Base-by-base conservation (phyloP, 768 basidiomycete genomes). In the Cantharellus cinnabarinus region DNA sequence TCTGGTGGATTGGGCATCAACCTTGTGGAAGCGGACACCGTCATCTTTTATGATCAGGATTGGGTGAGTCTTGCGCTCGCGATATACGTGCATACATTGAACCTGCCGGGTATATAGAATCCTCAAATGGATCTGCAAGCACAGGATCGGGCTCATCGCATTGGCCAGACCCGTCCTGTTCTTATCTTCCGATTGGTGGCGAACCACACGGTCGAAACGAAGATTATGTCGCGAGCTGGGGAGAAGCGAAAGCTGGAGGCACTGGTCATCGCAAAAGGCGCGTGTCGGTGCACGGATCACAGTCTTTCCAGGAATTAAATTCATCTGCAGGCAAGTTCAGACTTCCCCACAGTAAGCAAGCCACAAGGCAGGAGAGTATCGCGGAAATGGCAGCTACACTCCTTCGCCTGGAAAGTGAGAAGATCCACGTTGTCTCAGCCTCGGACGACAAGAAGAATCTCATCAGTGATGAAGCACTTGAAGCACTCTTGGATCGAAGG, bases 121-220 rank as follows among this genome's bases (percentile, higher is more conserved):
- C 91, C 93, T 0, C 93, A 95, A 72, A 91, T 93, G 82, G 94
- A 99, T 63, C 74, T 87, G 2, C 94, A 99, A 71, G 94, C 94
- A 0, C 88, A 91, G 67, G 94, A 95, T 65, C 78, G 94, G 41
- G 91, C 91, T 0, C 94, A 99, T 69, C 80, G 95, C 5, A 97
- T 99, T 54, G 94, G 94, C 1, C 94, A 97, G 71, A 95, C 80
- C 38, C 82, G 75, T 63, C 89, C 90, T 0, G 90, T 95, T 57
- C 74, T 95, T 50, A 81, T 95, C 60, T 94, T 89, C 72, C 77
- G 94, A 42, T 75, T 97, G 2, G 80, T 94, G 42, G 85, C 82
- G 29, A 82, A 79, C 3, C 84, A 91, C 69, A 95, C 90, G 2
- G 76, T 99, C 64, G 94, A 99, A 73, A 85, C 83, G 44, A 85